Conservation (phyloP, 441 rosid species). For the Aquilaria agallochum region DNA sequence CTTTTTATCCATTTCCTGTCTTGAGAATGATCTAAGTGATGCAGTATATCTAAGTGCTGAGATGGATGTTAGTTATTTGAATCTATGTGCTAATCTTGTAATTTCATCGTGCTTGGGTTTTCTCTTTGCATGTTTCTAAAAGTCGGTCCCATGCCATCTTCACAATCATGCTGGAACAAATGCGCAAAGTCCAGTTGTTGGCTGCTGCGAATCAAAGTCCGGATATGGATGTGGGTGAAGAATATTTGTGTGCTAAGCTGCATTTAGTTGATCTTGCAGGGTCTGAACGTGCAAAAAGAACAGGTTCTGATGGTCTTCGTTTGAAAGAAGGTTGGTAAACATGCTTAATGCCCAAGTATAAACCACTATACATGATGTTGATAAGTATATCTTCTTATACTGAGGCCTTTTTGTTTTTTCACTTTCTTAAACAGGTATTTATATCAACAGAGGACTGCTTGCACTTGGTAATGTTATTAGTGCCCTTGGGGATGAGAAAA, state of each 20-base stretch:
- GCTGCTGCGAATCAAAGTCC: slow-evolving; percentile 28
- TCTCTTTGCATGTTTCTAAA: slow-evolving; percentile 34
- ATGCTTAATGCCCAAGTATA: slow-evolving; percentile 14
- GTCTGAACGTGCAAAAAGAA: slow-evolving; percentile 68
- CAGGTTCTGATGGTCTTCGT: slow-evolving; percentile 64
- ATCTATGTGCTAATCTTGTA: slow-evolving; percentile 7
- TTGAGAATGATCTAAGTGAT: neutral
- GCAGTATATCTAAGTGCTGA: slow-evolving; percentile 2
- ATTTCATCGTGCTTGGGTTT: slow-evolving; percentile 20
- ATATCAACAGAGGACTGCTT: slow-evolving; percentile 67
- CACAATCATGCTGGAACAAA: slow-evolving; percentile 71
- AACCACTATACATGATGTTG: slow-evolving; percentile 2
- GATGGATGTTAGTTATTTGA: slow-evolving; percentile 8
- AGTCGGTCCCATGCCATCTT: slow-evolving; percentile 81
- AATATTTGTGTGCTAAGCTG: slow-evolving; percentile 62
- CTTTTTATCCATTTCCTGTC: neutral
- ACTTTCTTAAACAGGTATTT: slow-evolving; percentile 40
- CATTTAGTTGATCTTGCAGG: slow-evolving; percentile 77
- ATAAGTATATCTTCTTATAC: neutral
- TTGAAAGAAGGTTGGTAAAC: slow-evolving; percentile 53
- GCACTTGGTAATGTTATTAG: slow-evolving; percentile 74
- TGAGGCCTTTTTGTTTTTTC: neutral
- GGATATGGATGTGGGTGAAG: slow-evolving; percentile 56
- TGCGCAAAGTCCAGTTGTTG: slow-evolving; percentile 42
- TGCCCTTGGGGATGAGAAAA: slow-evolving; percentile 71